These are phyloP conservation scores for Mucor irregularis DNA, from an alignment of 371 early-diverging fungal species.

Conservation along the genomic window DNA sequence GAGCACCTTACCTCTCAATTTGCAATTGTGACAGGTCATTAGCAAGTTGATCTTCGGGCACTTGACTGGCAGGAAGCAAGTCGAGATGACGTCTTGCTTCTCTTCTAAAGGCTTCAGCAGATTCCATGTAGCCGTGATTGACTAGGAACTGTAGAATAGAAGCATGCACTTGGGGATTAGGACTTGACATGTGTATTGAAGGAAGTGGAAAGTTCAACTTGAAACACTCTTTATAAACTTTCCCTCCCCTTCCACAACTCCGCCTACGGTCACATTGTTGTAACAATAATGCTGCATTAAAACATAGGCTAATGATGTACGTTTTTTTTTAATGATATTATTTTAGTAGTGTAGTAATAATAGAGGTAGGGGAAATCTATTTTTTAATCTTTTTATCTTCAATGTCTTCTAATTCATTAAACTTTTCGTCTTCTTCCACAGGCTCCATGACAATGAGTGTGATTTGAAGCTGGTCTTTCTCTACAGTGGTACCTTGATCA, in stretches of 20 bases:
- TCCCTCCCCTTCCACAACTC: too few species aligned
- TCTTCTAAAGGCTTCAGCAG: slow-evolving; percentile 44
- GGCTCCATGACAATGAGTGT: slow-evolving; percentile 38
- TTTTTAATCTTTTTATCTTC: not conserved
- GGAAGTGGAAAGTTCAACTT: too few species aligned
- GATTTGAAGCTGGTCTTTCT: slow-evolving; percentile 18
- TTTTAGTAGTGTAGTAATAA: too few species aligned
- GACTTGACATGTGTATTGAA: slow-evolving; percentile 6
- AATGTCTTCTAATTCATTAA: not conserved
- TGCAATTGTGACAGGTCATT: slow-evolving; percentile 34
- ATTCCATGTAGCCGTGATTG: slow-evolving; percentile 41
- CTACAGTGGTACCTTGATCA: slow-evolving; percentile 7
- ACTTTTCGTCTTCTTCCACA: slow-evolving; percentile 32
- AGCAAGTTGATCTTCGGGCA: slow-evolving; percentile 12
- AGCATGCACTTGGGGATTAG: slow-evolving; percentile 17
- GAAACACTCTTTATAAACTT: too few species aligned
- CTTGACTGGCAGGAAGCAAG: slow-evolving; percentile 12
- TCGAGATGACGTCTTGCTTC: slow-evolving; percentile 49
- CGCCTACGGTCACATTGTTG: too few species aligned
- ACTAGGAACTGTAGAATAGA: slow-evolving; percentile 42
- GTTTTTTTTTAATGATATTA: too few species aligned
- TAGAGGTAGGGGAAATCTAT: too few species aligned
- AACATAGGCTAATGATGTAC: too few species aligned
- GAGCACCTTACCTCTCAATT: slow-evolving; percentile 29
- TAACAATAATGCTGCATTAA: too few species aligned